These are phyloP conservation scores for Dalbergia cultrata DNA, from an alignment of 306 rosid genomes.

Conservation along the genomic window DNA sequence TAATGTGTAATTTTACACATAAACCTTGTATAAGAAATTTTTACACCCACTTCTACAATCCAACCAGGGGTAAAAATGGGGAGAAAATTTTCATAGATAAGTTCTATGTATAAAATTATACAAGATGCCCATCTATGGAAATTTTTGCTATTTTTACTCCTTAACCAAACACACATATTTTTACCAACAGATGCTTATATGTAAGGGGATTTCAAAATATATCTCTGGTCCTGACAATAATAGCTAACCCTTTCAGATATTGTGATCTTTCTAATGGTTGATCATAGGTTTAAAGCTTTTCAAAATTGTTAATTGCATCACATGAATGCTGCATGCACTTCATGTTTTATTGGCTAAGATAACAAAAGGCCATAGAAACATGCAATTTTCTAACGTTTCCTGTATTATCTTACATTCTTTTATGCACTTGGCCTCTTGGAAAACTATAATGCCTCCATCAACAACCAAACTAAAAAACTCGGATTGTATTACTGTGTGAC, in stretches of 20 bases:
- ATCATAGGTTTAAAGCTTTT: not conserved
- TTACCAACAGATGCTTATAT: not conserved
- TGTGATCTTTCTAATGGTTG: not conserved
- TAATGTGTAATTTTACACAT: no score
- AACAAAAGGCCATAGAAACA: not conserved
- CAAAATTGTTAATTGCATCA: not conserved
- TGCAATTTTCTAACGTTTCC: not conserved
- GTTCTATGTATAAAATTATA: no score
- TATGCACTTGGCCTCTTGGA: not conserved
- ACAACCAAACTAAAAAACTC: not conserved
- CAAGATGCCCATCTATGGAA: no score
- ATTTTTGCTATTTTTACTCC: no score
- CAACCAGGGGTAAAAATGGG: no score
- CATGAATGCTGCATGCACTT: not conserved
- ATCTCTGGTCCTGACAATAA: not conserved
- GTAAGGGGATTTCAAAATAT: not conserved
- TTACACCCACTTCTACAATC: no score
- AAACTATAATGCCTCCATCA: not conserved
- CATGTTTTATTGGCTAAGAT: not conserved
- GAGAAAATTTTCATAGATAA: no score
- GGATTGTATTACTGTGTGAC: not conserved
- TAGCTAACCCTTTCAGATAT: not conserved
- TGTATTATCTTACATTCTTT: not conserved
- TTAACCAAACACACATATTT: not conserved
- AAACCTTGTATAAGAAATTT: no score